Percentiles rank a stretch among this genome's conserved stretches.
Conservation (phyloP, 768 basidiomycete genomes). For the Tulasnella sp. region DNA sequence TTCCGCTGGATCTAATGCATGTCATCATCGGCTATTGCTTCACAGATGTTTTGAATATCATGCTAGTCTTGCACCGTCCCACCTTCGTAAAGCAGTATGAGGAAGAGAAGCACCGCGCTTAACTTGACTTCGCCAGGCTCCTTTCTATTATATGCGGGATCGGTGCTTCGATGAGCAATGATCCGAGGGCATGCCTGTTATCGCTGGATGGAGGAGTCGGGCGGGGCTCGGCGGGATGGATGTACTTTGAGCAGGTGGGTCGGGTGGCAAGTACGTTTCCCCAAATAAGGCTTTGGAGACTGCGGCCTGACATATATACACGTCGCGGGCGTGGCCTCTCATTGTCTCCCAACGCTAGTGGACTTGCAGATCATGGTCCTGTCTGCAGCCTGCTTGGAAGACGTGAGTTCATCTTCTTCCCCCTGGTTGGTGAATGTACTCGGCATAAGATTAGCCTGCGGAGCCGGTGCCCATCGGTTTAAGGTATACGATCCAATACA, state of each 20-base stretch:
- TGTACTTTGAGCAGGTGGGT: conserved; percentile 52
- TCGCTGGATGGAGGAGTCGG: conserved; percentile 33
- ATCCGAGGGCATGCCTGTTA: conserved; percentile 42
- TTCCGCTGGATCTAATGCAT: conserved; percentile 46
- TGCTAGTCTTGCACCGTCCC: conserved; percentile 63
- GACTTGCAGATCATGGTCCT: conserved; percentile 48
- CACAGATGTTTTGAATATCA: conserved; percentile 37
- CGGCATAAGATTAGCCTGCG: conserved; percentile 28
- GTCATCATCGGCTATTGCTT: conserved; percentile 58
- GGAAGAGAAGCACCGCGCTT: conserved; percentile 38
- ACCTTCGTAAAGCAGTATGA: conserved; percentile 45
- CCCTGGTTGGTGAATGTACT: conserved; percentile 38
- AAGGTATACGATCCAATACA: conserved; percentile 35
- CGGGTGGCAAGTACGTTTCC: conserved; percentile 43
- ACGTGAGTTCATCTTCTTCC: conserved; percentile 28
- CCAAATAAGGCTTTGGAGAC: conserved; percentile 22
- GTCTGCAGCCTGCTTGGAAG: conserved; percentile 45
- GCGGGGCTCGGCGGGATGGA: conserved; percentile 42
- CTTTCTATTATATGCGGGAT: conserved; percentile 63
- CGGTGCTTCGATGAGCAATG: conserved; percentile 46
- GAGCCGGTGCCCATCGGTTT: conserved; percentile 46
- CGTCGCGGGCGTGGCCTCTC: not conserved
- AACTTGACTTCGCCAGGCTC: conserved; percentile 44
- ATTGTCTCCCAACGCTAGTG: conserved; percentile 41
- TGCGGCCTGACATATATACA: not conserved